Percentiles rank a stretch among this genome's conserved stretches.
Evolutionary conservation across 2,329 filamentous ascomycete genomes (phyloP).

Genomic region (Plenodomus lindquistii): DNA sequence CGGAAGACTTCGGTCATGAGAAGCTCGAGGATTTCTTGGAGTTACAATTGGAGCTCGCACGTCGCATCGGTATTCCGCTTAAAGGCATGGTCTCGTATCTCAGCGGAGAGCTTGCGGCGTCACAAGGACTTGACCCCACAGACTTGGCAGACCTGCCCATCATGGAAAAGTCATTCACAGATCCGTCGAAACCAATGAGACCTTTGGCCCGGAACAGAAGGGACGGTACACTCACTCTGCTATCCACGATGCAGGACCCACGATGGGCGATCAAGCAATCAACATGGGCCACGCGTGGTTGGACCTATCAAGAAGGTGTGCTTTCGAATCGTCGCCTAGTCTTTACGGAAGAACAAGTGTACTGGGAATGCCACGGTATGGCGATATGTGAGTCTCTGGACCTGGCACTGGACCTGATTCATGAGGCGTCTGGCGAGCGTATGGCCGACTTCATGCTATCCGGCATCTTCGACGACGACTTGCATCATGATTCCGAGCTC

Average conservation of each 20-base stretch:
- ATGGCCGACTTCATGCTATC: slow-evolving; percentile 5
- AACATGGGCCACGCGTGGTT: slow-evolving; percentile 3
- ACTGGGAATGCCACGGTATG: slow-evolving; percentile 12
- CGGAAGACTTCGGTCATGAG: neutral
- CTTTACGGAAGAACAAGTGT: slow-evolving; percentile 15
- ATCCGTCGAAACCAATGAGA: slow-evolving; percentile 1
- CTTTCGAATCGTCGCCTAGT: slow-evolving; percentile 10
- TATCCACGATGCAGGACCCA: slow-evolving; percentile 2
- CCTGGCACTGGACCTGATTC: neutral
- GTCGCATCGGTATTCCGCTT: slow-evolving; percentile 1
- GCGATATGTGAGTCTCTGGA: slow-evolving; percentile 1
- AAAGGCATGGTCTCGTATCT: neutral
- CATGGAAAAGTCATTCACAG: neutral
- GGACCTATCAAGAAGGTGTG: slow-evolving; percentile 15
- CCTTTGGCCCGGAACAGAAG: neutral
- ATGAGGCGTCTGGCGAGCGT: neutral
- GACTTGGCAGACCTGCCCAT: neutral
- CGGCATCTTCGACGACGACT: slow-evolving; percentile 1
- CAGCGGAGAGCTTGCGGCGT: neutral
- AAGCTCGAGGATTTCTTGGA: neutral
- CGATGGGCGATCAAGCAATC: slow-evolving; percentile 1
- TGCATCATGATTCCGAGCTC: neutral
- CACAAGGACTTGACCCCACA: neutral
- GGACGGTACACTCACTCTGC: neutral
- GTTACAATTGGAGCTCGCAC: slow-evolving; percentile 1